Base-by-base conservation (phyloP, 208 protist genomes). In the Wallacemonas sp. region DNA sequence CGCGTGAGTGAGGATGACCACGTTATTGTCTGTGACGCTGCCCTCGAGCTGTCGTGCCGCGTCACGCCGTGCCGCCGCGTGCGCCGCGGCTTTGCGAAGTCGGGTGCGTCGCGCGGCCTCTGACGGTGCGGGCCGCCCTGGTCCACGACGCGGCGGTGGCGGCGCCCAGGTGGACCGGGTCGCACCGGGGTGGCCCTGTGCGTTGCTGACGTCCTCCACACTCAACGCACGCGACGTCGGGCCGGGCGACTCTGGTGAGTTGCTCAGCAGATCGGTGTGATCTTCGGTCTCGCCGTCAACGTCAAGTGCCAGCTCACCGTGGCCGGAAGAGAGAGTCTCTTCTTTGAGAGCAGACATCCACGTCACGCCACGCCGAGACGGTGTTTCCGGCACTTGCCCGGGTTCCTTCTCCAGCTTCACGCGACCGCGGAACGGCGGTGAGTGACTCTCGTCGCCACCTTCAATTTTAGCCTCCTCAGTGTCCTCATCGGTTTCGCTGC, bases 1-100 rank as follows among this genome's bases (percentile, higher is more conserved):
- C 26, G 88, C 37, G 44, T 94, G 88, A n/a, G 66, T 75, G 30
- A 94, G 68, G 24, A 79, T 68, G 39, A 91, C 80, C 26, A 85
- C 73, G 61, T 85, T 79, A 74, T 58, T 48, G 38, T 68, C 67
- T 39, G 71, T 64, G 13, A 73, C 74, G 8, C 65, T 68, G 21
- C 59, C 38, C n/a, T 46, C 37, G 48, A 59, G 44, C 53, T 36
- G 46, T 27, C 22, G 63, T n/a, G 50, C 59, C 61, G 39, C 66
- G 21, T 37, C 37, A 34, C 64, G 45, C 17, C 38, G 52, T 21
- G 32, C 26, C 9, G 32, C 41, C 19, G 32, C 42, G 39, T 36
- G 24, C 39, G 50, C n/a, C n/a, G 26, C 24, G 9, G 33, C 61
- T 46, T 42, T 52, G 61, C 22, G 17, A 15, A 59, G 19, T 1